Conservation (phyloP, 768 basidiomycete species). For the Scleroderma bovista region DNA sequence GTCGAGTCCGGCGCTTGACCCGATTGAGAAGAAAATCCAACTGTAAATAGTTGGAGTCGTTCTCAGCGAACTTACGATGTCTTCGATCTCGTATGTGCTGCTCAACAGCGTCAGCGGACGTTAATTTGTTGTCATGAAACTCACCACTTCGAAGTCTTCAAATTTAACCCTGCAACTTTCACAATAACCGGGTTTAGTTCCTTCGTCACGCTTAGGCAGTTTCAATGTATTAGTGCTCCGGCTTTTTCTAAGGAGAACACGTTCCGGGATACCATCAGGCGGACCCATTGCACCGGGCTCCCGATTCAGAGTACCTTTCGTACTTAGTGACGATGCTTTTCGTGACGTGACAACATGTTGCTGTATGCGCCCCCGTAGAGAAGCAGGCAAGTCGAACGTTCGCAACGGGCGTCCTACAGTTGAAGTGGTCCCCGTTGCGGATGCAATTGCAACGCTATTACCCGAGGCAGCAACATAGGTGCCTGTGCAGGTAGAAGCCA, state of each 20-base stretch:
- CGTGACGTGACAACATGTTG: slow-evolving; percentile 67
- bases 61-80: slow-evolving; percentile 78
- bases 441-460: slow-evolving; percentile 90
- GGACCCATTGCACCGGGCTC: slow-evolving; percentile 56
- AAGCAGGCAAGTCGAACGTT: slow-evolving; percentile 45
- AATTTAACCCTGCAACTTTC: slow-evolving; percentile 93
- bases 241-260: slow-evolving; percentile 59
- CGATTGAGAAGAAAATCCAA: slow-evolving; percentile 72
- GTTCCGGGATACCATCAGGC: slow-evolving; percentile 52
- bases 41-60: slow-evolving; percentile 70
- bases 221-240: slow-evolving; percentile 75
- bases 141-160: slow-evolving; percentile 76
- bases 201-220: slow-evolving; percentile 77
- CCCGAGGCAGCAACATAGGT: slow-evolving; percentile 89
- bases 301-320: slow-evolving; percentile 22
- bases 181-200: slow-evolving; percentile 92
- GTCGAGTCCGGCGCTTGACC: slow-evolving; percentile 43
- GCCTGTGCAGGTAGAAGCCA: slow-evolving; percentile 46
- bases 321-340: slow-evolving; percentile 33
- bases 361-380: slow-evolving; percentile 51
- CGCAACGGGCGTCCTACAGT: slow-evolving; percentile 43
- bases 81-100: slow-evolving; percentile 71
- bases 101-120: slow-evolving; percentile 1
- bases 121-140: slow-evolving; percentile 7
- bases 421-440: slow-evolving; percentile 83